Percentiles rank a stretch among this genome's conserved stretches.
phyloP scores from a whole-genome alignment of 106 monocot species.

The Agapanthus africanus region DNA sequence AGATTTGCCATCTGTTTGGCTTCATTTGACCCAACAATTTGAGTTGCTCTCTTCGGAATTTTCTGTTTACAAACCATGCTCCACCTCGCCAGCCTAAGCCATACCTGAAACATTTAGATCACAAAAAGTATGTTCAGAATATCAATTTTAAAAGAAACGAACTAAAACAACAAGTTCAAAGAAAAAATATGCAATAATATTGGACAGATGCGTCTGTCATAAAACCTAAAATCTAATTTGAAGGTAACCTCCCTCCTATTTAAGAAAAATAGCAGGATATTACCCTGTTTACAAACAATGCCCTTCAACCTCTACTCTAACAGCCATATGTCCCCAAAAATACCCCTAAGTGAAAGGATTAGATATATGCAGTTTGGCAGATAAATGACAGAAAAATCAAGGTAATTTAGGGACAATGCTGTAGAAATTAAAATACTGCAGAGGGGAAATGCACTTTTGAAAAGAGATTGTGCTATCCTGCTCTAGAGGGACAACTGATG shows the following conservation, averaged over 20 bases:
- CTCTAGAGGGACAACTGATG: background rate
- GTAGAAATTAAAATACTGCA: too few relatives aligned
- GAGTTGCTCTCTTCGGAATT: slow-evolving; percentile 25
- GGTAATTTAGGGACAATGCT: too few relatives aligned
- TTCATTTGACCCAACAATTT: slow-evolving; percentile 54
- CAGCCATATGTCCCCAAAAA: too few relatives aligned
- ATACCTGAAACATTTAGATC: slow-evolving; percentile 51
- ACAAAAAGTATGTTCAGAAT: background rate
- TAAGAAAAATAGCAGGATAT: too few relatives aligned
- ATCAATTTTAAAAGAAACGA: background rate
- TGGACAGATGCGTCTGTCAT: too few relatives aligned
- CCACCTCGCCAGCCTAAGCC: slow-evolving; percentile 88
- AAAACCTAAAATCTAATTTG: too few relatives aligned
- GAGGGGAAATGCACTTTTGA: background rate
- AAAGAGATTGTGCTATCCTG: background rate
- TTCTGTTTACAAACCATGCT: slow-evolving; percentile 61
- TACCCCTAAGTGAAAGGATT: too few relatives aligned
- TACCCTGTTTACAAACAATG: too few relatives aligned
- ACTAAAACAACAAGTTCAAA: background rate
- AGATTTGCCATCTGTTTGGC: slow-evolving; percentile 47
- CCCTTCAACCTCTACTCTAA: too few relatives aligned
- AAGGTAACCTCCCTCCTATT: too few relatives aligned
- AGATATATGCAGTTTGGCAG: background rate
- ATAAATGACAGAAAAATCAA: too few relatives aligned
- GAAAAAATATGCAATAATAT: background rate